Percentiles rank a stretch among this genome's conserved stretches.
Evolutionary conservation across 176 grass and related monocot species (phyloP).

Genomic region (Ensete glaucum): DNA sequence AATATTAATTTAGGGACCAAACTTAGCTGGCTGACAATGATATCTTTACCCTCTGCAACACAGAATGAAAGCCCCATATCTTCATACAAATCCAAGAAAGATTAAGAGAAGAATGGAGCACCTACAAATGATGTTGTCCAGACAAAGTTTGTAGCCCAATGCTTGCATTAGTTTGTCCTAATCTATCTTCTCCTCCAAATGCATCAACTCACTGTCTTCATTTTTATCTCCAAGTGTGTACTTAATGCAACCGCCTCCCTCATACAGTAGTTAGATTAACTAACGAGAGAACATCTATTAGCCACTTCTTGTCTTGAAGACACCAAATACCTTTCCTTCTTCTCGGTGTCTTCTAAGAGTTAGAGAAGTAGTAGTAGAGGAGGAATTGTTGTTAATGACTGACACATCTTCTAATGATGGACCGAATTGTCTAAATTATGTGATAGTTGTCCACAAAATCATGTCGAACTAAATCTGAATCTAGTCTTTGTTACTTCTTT

Average conservation of each 20-base stretch:
- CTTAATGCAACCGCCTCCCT: background rate
- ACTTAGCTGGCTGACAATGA: conserved; percentile 13
- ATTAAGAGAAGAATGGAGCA: background rate
- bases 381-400: too few relatives aligned
- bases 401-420: too few relatives aligned
- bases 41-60: background rate
- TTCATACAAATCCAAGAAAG: conserved; percentile 1
- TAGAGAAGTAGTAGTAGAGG: too few relatives aligned
- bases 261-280: background rate
- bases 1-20: background rate
- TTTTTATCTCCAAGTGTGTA: background rate
- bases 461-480: too few relatives aligned
- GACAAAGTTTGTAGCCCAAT: background rate
- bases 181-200: background rate
- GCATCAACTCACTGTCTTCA: background rate
- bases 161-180: background rate
- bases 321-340: too few relatives aligned
- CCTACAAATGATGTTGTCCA: background rate
- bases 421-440: too few relatives aligned
- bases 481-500: too few relatives aligned
- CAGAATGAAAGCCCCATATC: background rate
- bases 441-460: too few relatives aligned
- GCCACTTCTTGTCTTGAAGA: too few relatives aligned
- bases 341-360: too few relatives aligned
- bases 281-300: background rate